Evolutionary conservation across 2,329 filamentous ascomycete genomes (phyloP), one percentile per base, ranked within the genome.

Genomic region (Microcera coccophila): DNA sequence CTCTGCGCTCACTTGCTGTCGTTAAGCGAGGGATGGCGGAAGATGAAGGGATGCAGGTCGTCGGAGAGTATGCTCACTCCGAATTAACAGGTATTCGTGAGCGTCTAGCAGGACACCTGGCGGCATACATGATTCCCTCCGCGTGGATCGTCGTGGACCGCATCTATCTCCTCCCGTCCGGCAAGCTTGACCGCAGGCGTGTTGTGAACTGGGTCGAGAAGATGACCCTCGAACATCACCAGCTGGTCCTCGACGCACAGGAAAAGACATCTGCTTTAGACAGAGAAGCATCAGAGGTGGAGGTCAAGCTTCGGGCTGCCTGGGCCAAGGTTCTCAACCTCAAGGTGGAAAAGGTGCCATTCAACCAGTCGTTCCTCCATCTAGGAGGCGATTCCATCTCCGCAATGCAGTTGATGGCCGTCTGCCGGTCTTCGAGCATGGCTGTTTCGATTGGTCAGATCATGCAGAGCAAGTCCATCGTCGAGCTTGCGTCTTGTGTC

Each of bases 351-450:
- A 5, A 8, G 9, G 33, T 35, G 15, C 17, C 33, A 7, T 35
- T 18, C 17, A 7, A 12, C 8, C 9, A 8, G 5, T 18, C 34
- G 34, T 41, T 41, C 32, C 14, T 28, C 36, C 51, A n/a, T 0
- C 58, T 71, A 1, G 69, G 69, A 0, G 69, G 71, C 4, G 70
- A 74, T 54, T 74, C 71, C 0, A 59, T 73, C 9, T 58, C 61
- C 5, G 69, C 70, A 0, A 72, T 74, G 68, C 64, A 61, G 38
- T 53, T 72, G 1, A 66, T 70, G 1, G 59, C 66, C 3, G 55
- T 58, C 35, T 64, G 66, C 4, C 57, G 64, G 16, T 14, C 21
- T 16, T n/a, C 5, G 1, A 15, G 36, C 4, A 16, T 38, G 16
- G 20, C 18, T 4, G 21, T 38, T 15, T 26, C 36, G 7, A 22